Evolutionary conservation across 768 basidiomycete species (phyloP), one percentile per base, ranked within the genome.

Genomic region (Phanerodontia chrysosporium): DNA sequence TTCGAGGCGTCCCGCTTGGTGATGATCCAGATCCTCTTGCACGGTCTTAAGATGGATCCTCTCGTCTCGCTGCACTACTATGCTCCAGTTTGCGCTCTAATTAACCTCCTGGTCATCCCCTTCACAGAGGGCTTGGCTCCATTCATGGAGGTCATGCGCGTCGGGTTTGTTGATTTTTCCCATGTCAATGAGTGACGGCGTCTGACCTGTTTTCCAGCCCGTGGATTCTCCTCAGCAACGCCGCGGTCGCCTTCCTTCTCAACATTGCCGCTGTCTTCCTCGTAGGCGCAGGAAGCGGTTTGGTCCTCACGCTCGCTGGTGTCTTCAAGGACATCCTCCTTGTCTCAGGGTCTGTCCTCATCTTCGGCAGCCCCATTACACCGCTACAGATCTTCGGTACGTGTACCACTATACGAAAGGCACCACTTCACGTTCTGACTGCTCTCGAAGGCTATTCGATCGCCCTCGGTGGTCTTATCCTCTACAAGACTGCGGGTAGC

Each of bases 31-130:
- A 84, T 95, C 54, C 84, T 98, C 42, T 79, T 98, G 0, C 93
- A 97, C 69, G 95, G 95, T 36, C 76, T 97, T 68, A 97, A 97
- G 76, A 98, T 98, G 95, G 94, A 97, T 69, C 96, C 96, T 0
- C 83, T 98, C 6, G 91, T 94, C 22, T 97, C 95, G 6, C 74
- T 98, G 53, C 92, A 98, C 77, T 98, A 96, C 77, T 97, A 95
- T 69, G 95, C 95, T 10, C 95, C 95, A 14, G 92, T 98, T 53
- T 98, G 96, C 72, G 94, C 96, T 0, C 71, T 78, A 60, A 90
- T 98, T 77, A 98, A 97, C 72, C 81, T 93, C 24, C 70, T 83
- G 55, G 78, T 96, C 62, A 74, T 98, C 21, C 94, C 95, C 7
- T 92, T 98, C 77, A 95, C 92, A 0, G 96, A 98, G 72, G 94